phyloP scores from a whole-genome alignment of 305 asterid species.

The Fraxinus baroniana region DNA sequence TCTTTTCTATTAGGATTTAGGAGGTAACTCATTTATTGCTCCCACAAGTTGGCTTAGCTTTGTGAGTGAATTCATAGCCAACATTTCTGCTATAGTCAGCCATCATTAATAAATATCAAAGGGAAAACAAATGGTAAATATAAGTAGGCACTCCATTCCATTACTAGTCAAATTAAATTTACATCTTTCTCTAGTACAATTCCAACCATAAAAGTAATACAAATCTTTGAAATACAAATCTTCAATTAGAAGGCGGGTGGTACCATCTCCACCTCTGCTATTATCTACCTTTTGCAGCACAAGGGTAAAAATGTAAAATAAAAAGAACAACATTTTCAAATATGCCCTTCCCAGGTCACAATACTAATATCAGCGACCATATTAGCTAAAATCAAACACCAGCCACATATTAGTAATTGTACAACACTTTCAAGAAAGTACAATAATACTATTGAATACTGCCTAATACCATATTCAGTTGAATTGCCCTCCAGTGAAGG shows the following conservation, averaged over 20 bases:
- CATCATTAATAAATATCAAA: background rate
- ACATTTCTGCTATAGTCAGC: background rate
- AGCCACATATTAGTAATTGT: background rate
- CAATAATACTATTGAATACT: background rate
- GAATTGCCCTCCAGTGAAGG: slow-evolving; percentile 70
- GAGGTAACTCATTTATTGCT: background rate
- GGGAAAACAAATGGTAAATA: background rate
- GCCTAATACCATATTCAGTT: background rate
- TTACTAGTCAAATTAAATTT: slow-evolving; percentile 27
- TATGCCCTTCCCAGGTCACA: slow-evolving; percentile 38
- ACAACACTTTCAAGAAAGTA: background rate
- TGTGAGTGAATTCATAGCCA: background rate
- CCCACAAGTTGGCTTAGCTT: background rate
- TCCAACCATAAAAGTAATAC: slow-evolving; percentile 19
- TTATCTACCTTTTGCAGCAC: slow-evolving; percentile 26
- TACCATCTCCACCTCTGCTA: slow-evolving; percentile 58
- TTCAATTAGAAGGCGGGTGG: slow-evolving; percentile 52
- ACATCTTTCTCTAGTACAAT: slow-evolving; percentile 28
- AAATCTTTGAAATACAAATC: slow-evolving; percentile 7
- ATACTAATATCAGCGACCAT: slow-evolving; percentile 34
- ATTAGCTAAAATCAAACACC: slow-evolving; percentile 1
- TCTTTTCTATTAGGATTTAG: too few species aligned
- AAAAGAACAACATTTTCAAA: slow-evolving; percentile 33
- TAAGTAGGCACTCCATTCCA: slow-evolving; percentile 27
- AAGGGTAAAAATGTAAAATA: slow-evolving; percentile 14